A percentile compares a stretch with the other conserved stretches of the same genome.
phyloP scores from a whole-genome alignment of 208 protist species.

The Histomonas meleagridis region DNA sequence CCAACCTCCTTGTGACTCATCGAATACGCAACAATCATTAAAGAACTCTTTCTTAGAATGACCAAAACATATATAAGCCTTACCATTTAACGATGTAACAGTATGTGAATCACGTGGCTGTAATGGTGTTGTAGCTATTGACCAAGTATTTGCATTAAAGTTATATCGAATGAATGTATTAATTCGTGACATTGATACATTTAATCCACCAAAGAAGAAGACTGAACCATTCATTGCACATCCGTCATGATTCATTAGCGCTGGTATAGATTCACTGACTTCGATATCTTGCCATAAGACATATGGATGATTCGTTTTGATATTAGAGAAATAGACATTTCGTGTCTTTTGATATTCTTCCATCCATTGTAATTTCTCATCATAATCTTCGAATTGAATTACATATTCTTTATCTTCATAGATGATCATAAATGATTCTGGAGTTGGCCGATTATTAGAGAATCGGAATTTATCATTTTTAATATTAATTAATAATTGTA shows the following conservation, averaged over 20 bases:
- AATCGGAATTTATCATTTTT: background rate
- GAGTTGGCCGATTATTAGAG: background rate
- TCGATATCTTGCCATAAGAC: background rate
- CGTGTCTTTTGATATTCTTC: background rate
- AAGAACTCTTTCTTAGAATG: background rate
- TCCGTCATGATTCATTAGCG: background rate
- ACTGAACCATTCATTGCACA: background rate
- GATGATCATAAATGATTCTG: background rate
- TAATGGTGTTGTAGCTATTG: too few species aligned
- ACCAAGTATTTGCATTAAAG: background rate
- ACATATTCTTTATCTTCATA: background rate
- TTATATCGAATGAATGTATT: background rate
- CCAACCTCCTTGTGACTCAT: background rate
- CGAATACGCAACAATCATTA: background rate
- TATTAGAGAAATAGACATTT: too few species aligned
- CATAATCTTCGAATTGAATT: background rate
- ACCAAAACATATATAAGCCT: background rate
- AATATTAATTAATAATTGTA: background rate
- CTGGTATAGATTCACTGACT: background rate
- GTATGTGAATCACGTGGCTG: background rate
- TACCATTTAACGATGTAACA: background rate
- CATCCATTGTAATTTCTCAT: background rate
- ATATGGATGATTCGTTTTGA: background rate
- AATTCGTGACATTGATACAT: background rate
- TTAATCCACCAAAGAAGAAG: background rate